Conservation (phyloP, 1,139 yeast genomes). For the Scheffersomyces stambukii region DNA sequence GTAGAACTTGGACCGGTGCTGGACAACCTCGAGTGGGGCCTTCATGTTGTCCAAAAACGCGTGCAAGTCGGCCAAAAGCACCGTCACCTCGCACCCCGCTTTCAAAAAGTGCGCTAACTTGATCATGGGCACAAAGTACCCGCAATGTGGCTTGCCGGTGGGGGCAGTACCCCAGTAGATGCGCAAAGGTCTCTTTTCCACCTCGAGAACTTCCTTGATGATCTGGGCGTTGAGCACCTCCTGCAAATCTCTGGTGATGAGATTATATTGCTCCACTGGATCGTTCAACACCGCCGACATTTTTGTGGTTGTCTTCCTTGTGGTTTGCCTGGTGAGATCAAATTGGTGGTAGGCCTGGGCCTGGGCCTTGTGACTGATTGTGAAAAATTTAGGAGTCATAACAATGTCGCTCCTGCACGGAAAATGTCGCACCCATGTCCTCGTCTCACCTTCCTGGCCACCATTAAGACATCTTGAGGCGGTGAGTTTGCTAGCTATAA, state of each 20-base stretch:
- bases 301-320: no score
- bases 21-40: conserved; percentile 91
- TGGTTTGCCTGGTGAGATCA: no score
- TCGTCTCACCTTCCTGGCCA: no score
- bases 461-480: no score
- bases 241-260: conserved; percentile 83
- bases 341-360: no score
- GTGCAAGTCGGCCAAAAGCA: conserved; percentile 92
- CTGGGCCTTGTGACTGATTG: no score
- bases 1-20: conserved; percentile 85
- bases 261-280: conserved; percentile 66
- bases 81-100: conserved; percentile 95
- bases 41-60: conserved; percentile 98
- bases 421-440: no score
- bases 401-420: no score
- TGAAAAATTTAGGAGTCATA: no score
- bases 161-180: conserved; percentile 86
- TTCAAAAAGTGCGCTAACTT: conserved; percentile 90
- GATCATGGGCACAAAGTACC: conserved; percentile 97
- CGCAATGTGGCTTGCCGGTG: conserved; percentile 98
- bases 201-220: conserved; percentile 78
- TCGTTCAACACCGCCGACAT: conserved; percentile 6
- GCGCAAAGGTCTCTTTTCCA: conserved; percentile 74
- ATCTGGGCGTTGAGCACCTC: conserved; percentile 89
- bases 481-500: no score